Evolutionary conservation across 2,329 filamentous ascomycete species (phyloP), one percentile per base, ranked within the genome.

Genomic region (Xylaria sp.): DNA sequence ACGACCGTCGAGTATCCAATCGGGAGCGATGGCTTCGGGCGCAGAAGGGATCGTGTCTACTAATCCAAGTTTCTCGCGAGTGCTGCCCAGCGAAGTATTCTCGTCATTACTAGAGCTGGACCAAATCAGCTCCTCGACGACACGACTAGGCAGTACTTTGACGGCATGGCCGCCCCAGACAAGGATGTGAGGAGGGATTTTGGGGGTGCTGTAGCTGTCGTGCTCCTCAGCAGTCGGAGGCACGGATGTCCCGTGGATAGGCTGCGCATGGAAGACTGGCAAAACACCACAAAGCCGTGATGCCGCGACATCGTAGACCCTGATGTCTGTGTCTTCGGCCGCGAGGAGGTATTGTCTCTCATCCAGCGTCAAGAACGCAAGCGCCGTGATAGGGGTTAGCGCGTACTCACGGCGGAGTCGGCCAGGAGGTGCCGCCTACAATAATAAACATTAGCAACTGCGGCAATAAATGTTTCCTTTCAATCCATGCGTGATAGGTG

Each of bases 1-100:
- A 33, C 80, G 77, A 35, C 83, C 88, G 73, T 91, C 86, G 68
- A 94, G 84, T 65, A 96, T 87, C 92, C 92, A 95, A 75, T 96
- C 92, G 4, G 85, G 81, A 2, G 85, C 84, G 3, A 74, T 74
- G 23, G 78, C 77, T 67, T 83, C 83, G 6, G 64, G 68, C 23
- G 72, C 57, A 19, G 53, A 54, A 31, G 41, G 46, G 62, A 23
- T 40, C 46, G 17, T 37, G 51, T 38, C 13, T 27, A 35, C 7
- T 63, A 62, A 29, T 73, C 15, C n/a, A 5, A 10, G 11, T 11
- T 13, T 23, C 15, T 6, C 47, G 13, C 11, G 27, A 40, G 8
- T 9, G 35, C 15, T 11, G 9, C 13, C 43, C n/a, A n/a, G n/a
- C n/a, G n/a, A n/a, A n/a, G n/a, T n/a, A n/a, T n/a, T n/a, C 29